Conservation (phyloP, 441 rosid genomes). For the Erodium trifolium region DNA sequence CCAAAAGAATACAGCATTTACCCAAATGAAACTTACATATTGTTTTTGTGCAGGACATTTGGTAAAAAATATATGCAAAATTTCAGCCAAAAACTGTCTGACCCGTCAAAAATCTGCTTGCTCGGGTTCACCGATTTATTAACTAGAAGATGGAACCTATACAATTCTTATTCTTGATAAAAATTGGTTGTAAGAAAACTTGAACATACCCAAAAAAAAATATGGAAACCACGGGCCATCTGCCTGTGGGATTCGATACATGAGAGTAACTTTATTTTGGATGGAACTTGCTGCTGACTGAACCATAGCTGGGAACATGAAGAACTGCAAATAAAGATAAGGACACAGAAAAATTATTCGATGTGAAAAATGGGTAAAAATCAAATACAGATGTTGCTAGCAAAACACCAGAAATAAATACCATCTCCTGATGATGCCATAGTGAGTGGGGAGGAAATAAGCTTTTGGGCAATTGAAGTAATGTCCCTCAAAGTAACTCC, state of each 20-base stretch:
- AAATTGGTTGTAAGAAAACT: not conserved
- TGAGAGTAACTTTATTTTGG: constrained; percentile 18
- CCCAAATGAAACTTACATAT: too few relatives aligned
- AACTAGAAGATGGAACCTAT: not conserved
- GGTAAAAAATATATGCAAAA: not conserved
- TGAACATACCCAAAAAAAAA: constrained; percentile 6
- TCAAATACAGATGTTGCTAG: not conserved
- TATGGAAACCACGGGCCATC: constrained; percentile 3
- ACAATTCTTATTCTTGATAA: not conserved
- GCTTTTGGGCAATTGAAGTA: constrained; percentile 13
- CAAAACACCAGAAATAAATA: constrained; percentile 17
- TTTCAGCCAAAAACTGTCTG: not conserved
- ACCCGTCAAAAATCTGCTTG: not conserved
- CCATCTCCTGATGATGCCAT: constrained; percentile 49
- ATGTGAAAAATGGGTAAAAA: not conserved
- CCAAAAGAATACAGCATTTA: too few relatives aligned
- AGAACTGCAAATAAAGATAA: constrained; percentile 38
- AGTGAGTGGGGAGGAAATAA: constrained; percentile 23
- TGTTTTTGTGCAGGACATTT: not conserved
- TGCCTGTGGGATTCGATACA: constrained; percentile 5
- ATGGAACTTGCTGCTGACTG: constrained; percentile 48
- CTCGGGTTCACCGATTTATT: not conserved
- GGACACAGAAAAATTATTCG: not conserved
- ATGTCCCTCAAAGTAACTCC: constrained; percentile 20
- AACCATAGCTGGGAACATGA: constrained; percentile 61